Base-by-base conservation (phyloP, 805 yeast genomes). In the Wickerhamiella brachini region DNA sequence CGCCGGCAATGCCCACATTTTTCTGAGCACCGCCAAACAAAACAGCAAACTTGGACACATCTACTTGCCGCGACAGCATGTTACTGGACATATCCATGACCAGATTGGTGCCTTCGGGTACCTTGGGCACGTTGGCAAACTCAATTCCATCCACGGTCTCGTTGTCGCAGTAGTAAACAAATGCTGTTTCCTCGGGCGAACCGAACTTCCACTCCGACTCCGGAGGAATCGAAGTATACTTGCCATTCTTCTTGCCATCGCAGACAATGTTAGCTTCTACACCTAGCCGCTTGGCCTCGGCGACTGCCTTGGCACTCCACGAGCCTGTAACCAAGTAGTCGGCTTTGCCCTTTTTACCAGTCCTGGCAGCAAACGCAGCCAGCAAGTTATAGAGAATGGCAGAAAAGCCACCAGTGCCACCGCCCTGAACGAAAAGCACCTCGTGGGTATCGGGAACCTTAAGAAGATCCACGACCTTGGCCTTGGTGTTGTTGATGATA, bases 1-100 rank as follows among this genome's bases (percentile, higher is more conserved):
- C 78, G 39, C 99, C 98, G 9, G 99, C 97, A 63, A 93, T 72
- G 51, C 99, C 98, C 63, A 93, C 87, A 67, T 93, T 93, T 70
- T 93, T 93, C 70, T 93, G 99, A 24, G 97, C 99, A 56, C 99
- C 99, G 18, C 96, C 98, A 78, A 89, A 81, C 55, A 93, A 81
- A 24, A 88, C 71, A 49, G 96, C 97, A 63, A 78, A 90, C 67
- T 85, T 81, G 51, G 85, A 71, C 43, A 93, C 83, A 61, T 90
- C 96, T 48, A 93, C 67, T 57, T 76, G 71, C 58, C 84, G 81
- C 21, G 95, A 85, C 57, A 93, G 72, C 63, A 93, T 83, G 67
- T 90, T 87, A 45, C 97, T 89, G 2, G 97, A 89, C 82, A 90
- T 80, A 66, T 93, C 99, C 24, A 95, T 90, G 15, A 88, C 96